Base-by-base conservation (phyloP, 257 asterid species). In the Primulina tabacum region DNA sequence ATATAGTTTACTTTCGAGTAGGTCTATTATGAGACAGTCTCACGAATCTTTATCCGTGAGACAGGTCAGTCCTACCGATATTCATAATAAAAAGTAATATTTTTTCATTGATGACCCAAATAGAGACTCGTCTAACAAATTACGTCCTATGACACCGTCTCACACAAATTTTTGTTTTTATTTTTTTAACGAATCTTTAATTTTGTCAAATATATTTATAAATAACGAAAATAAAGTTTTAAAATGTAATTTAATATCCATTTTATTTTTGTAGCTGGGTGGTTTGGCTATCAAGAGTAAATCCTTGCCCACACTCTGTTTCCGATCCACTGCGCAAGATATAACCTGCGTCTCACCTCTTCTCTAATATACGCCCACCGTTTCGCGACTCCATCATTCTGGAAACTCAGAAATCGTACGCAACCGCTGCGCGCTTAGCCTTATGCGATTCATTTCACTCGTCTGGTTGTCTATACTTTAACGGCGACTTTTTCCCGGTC, bases 211-310 rank as follows among this genome's bases (percentile, higher is more conserved):
- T 28, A 28, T 28, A 28, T 28, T 28, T 28, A 28, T 28, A 28
- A 28, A 28, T 1, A 28, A 28, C 30, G 0, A 28, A 24, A 28
- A 28, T 28, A 28, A 28, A 1, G 30, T 28, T 28, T 28, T 28
- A 28, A 24, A 24, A 24, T 28, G 30, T 28, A 50, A 50, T 50
- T 50, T 50, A 50, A 50, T 17, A 5, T 16, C 57, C 18, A 16
- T 32, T 32, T 4, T 4, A 0, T 4, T 50, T 50, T 16, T 50
- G 20, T 50, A 50, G 21, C 21, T 50, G 16, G 57, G 57, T 70
- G 68, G 84, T 85, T 82, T 81, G 74, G 34, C 74, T 73, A 81
- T 73, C 79, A 84, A 81, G 85, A 26, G 55, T 43, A 12, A 43
- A 40, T 64, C 68, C 76, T 60, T 52, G 53, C 16, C 62, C 75